Conservation (phyloP, 2,329 filamentous ascomycete species). For the Phoma herbarum region DNA sequence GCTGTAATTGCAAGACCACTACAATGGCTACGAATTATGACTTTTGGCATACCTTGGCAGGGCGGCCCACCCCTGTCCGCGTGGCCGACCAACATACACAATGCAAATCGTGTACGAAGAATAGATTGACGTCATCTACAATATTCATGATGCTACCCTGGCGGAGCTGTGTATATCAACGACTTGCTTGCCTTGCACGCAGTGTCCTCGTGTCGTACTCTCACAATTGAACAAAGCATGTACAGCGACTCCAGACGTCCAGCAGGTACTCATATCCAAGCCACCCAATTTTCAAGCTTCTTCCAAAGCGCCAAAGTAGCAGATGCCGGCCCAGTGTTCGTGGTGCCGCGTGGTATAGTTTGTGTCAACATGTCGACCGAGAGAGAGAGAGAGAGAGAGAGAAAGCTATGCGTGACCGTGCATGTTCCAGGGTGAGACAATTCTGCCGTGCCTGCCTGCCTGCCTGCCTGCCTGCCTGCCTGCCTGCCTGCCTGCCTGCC, state of each 20-base stretch:
- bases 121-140: slow-evolving; percentile 12
- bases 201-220: background rate
- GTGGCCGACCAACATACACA: background rate
- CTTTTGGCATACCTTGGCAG: background rate
- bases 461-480: too few relatives aligned
- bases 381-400: slow-evolving; percentile 1
- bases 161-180: background rate
- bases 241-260: background rate
- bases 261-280: slow-evolving; percentile 9
- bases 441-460: background rate
- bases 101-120: background rate
- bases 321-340: slow-evolving; percentile 19
- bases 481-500: too few relatives aligned
- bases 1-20: slow-evolving; percentile 56
- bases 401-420: slow-evolving; percentile 2
- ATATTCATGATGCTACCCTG: background rate
- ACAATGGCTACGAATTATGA: background rate
- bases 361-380: background rate
- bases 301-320: slow-evolving; percentile 20
- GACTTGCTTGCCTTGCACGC: background rate
- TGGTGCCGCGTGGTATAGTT: slow-evolving; percentile 25
- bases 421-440: background rate
- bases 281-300: slow-evolving; percentile 2
- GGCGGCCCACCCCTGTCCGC: too few relatives aligned
- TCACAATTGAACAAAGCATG: background rate